Conservation (phyloP, 1,284 basidiomycete genomes). For the Ustilago shanxiensis region DNA sequence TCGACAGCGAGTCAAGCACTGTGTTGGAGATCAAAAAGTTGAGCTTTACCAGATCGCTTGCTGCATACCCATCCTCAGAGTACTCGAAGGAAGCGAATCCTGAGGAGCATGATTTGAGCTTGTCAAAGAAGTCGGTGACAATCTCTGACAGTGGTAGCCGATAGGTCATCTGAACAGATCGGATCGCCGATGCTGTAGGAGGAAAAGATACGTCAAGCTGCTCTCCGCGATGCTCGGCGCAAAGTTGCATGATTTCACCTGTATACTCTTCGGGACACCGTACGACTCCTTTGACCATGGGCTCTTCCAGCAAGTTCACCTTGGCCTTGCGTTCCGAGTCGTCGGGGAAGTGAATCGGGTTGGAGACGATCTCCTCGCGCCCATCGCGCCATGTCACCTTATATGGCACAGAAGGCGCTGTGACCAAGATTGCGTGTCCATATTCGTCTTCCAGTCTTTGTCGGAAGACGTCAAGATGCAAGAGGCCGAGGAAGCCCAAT, state of each 20-base stretch:
- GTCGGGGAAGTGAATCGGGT: conserved; percentile 67
- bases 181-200: conserved; percentile 40
- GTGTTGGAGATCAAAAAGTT: conserved; percentile 62
- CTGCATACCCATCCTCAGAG: conserved; percentile 57
- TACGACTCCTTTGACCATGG: conserved; percentile 62
- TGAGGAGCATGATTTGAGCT: conserved; percentile 67
- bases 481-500: conserved; percentile 92
- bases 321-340: conserved; percentile 56
- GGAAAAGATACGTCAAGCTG: conserved; percentile 60
- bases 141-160: conserved; percentile 66
- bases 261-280: conserved; percentile 67
- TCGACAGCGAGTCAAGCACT: conserved; percentile 63
- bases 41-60: conserved; percentile 65
- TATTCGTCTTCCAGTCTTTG: conserved; percentile 98
- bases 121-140: conserved; percentile 69
- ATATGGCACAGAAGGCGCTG: conserved; percentile 67
- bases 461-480: conserved; percentile 97
- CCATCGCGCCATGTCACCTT: conserved; percentile 60
- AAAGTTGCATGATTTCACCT: conserved; percentile 69
- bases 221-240: conserved; percentile 66
- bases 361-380: conserved; percentile 56
- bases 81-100: conserved; percentile 69
- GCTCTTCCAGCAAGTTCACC: conserved; percentile 58
- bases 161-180: conserved; percentile 64
- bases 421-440: conserved; percentile 66